Evolutionary conservation across 495 filamentous ascomycete species (phyloP), one percentile per base, ranked within the genome.

Genomic region (Lasiosphaeria ovina): DNA sequence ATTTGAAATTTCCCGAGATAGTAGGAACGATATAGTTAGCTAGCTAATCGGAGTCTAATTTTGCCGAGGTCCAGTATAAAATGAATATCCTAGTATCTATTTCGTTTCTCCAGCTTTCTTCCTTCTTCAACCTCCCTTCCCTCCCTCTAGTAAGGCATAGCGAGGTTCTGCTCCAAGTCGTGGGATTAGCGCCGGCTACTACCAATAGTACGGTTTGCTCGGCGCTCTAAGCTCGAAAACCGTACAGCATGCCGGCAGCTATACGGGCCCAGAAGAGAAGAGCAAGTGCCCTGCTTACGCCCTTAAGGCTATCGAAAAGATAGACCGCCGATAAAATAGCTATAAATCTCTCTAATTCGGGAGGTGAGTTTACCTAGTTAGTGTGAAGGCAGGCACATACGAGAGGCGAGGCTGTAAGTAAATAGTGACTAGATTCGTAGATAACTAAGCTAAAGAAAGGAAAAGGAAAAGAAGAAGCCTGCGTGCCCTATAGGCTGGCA

Each of bases 221-320:
- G n/a, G n/a, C n/a, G 48, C n/a, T 51, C 48, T 17, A 51, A 51
- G 48, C 48, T 51, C 48, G 48, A 51, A 51, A 51, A 51, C 48
- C 48, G 48, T 31, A 2, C n/a, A 31, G 48, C 48, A 51, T 51
- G 48, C 48, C 14, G 48, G 48, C 17, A 51, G 48, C 48, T 51
- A 51, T 17, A 51, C 48, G 4, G 48, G 48, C 48, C 17, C 48
- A 51, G 48, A 51, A 51, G 48, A 51, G 48, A 51, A 51, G 48
- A 51, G 48, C n/a, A 31, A 51, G 48, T 51, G n/a, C 48, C 48
- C 48, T 17, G 48, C 48, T 51, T 17, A 51, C 48, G 48, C 48
- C 48, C 48, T 31, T 31, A 3, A 51, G 17, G 48, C 48, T 17
- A 51, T 51, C 48, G 48, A 51, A 51, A 51, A 51, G 48, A 51